Evolutionary conservation across 768 basidiomycete species (phyloP), one percentile per base, ranked within the genome.

Genomic region (Panus rudis): DNA sequence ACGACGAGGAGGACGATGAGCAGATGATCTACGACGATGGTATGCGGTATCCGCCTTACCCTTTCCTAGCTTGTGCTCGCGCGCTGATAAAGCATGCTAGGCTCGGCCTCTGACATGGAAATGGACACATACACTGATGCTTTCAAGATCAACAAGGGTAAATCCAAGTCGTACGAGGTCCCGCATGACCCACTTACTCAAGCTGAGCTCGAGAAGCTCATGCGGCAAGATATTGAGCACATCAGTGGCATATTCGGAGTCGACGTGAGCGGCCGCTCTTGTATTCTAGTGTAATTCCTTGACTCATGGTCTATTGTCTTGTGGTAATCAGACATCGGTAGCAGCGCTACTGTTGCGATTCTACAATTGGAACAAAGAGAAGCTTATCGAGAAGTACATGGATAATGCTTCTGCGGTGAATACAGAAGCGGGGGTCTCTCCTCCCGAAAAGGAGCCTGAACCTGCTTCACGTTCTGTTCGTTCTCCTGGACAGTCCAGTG

Each of bases 321-420:
- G n/a, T 40, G 39, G 21, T 21, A 20, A 31, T 16, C 59, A 92
- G 91, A 53, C 63, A 2, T 75, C 76, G 53, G 75, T 75, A 2
- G 92, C 92, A 4, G 72, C 79, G 2, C 67, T 92, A 23, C 72
- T 99, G 5, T 68, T 99, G 46, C 79, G 92, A 22, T 68, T 87
- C 65, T 78, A 84, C 71, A 70, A 74, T 43, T 99, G 96, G 96
- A 98, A 98, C 72, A 90, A 89, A 59, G 96, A 99, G 61, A 82
- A 84, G 43, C 75, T 99, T 17, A 90, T 92, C 52, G 94, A 98
- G 67, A 86, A 89, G 61, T 98, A 90, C 66, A 96, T 96, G 92
- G 94, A 97, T 54, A 87, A 91, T 47, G 78, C 89, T 1, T 70
- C 79, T 16, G 65, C 68, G 6, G 75, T 92, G 13, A 76, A 83